A percentile compares a stretch with the other conserved stretches of the same genome.
These are phyloP conservation scores for Fusarium tanahbumbuense DNA, from an alignment of 2,329 filamentous ascomycete genomes.

Conservation along the genomic window DNA sequence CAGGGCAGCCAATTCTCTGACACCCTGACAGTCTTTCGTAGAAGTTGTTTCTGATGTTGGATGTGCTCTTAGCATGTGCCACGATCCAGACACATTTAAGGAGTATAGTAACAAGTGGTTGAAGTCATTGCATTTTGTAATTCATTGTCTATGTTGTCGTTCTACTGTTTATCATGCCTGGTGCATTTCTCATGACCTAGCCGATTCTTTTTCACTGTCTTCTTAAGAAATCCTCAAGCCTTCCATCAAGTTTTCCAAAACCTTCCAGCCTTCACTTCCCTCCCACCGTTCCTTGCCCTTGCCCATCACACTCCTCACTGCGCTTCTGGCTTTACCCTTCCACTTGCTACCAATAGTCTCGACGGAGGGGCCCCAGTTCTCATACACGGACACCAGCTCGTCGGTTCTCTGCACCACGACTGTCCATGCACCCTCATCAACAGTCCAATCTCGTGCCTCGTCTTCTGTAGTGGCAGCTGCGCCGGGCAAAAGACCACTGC, in stretches of 20 bases:
- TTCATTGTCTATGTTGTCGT: not conserved
- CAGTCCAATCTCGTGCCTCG: constrained; percentile 54
- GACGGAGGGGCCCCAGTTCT: constrained; percentile 76
- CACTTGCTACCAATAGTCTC: constrained; percentile 81
- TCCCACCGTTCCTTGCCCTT: constrained; percentile 87
- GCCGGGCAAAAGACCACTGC: constrained; percentile 58
- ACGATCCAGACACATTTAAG: not conserved
- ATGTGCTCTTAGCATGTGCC: not conserved
- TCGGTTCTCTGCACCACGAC: constrained; percentile 82
- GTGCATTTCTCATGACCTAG: constrained; percentile 10
- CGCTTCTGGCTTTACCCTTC: constrained; percentile 89
- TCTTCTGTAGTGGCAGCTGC: constrained; percentile 51
- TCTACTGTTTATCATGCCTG: constrained; percentile 13
- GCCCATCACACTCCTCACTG: constrained; percentile 84
- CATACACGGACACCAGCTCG: constrained; percentile 83
- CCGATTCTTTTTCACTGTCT: constrained; percentile 1
- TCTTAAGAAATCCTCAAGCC: constrained; percentile 59
- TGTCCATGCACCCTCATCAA: constrained; percentile 74
- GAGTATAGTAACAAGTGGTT: not conserved
- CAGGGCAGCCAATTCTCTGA: no score
- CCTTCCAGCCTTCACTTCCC: constrained; percentile 74
- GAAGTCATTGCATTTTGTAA: not conserved
- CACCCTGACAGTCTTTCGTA: not conserved
- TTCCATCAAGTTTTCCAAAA: constrained; percentile 67
- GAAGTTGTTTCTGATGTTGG: not conserved